Percentiles rank a stretch among this genome's conserved stretches.
Conservation (phyloP, 2,329 filamentous ascomycete genomes). For the Phaeoacremonium minimum region DNA sequence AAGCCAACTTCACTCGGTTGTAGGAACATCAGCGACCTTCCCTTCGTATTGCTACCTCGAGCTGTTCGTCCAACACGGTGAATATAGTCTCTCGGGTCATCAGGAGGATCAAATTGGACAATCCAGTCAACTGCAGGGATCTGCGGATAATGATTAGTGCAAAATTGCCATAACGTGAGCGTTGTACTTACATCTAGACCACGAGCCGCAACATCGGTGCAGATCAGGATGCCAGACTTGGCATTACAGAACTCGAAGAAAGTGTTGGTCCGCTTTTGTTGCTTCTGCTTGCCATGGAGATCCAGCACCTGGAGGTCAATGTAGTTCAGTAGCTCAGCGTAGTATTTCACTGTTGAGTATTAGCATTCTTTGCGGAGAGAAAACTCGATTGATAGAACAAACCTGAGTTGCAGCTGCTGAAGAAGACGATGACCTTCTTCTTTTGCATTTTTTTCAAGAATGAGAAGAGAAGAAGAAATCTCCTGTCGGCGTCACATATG, state of each 20-base stretch:
- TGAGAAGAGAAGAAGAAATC: conserved; percentile 89
- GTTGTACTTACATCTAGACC: conserved; percentile 69
- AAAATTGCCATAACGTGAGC: no score
- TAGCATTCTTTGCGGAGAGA: no score
- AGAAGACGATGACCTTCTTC: conserved; percentile 98
- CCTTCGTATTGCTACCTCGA: conserved; percentile 76
- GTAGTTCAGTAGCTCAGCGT: conserved; percentile 93
- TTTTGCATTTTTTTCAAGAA: conserved; percentile 89
- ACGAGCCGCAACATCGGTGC: conserved; percentile 92
- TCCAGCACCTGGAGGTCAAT: conserved; percentile 88
- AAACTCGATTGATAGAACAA: no score
- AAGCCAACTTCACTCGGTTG: conserved; percentile 92
- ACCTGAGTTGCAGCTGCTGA: conserved; percentile 83
- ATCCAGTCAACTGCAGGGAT: conserved; percentile 97
- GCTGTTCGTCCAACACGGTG: conserved; percentile 96
- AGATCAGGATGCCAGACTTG: conserved; percentile 82
- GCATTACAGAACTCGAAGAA: conserved; percentile 90
- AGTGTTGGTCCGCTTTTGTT: conserved; percentile 97
- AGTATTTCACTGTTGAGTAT: conserved; percentile 96
- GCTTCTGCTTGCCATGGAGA: conserved; percentile 93
- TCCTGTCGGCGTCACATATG: conserved; percentile 86
- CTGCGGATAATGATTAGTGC: conserved; percentile 27
- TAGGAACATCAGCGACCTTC: conserved; percentile 87
- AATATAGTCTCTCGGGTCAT: conserved; percentile 87
- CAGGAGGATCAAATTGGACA: conserved; percentile 90